Percentiles rank a stretch among this genome's conserved stretches.
Evolutionary conservation across 176 grass and related monocot species (phyloP).

Genomic region (Pontederia crassipes): DNA sequence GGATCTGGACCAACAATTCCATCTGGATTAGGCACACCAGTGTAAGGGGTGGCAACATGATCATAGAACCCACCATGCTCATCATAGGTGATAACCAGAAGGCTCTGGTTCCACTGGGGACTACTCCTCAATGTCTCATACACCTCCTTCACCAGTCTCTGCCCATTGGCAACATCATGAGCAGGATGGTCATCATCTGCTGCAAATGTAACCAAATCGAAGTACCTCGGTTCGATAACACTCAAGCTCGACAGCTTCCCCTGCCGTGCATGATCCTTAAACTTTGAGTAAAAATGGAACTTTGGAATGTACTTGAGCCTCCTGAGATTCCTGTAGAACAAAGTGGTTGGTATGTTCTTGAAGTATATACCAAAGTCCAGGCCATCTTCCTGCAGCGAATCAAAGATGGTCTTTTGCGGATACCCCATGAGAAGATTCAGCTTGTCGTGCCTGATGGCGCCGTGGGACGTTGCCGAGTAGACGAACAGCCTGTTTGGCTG

Average conservation of each 20-base stretch:
- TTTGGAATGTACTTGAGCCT: constrained; percentile 30
- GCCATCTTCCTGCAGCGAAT: constrained; percentile 54
- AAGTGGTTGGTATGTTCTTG: constrained; percentile 62
- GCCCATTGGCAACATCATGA: constrained; percentile 80
- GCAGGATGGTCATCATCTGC: constrained; percentile 91
- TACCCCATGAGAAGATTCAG: constrained; percentile 57
- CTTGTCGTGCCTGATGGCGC: constrained; percentile 66
- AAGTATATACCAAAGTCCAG: constrained; percentile 66
- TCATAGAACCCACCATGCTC: constrained; percentile 93
- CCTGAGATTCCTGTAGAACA: constrained; percentile 78
- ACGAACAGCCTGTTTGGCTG: constrained; percentile 93
- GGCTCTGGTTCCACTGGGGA: constrained; percentile 75
- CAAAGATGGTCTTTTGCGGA: constrained; percentile 86
- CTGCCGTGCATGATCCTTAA: constrained; percentile 37
- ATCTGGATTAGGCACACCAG: constrained; percentile 79
- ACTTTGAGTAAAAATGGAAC: constrained; percentile 53
- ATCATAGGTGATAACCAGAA: constrained; percentile 76
- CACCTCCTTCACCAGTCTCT: constrained; percentile 80
- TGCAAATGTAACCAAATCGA: constrained; percentile 37
- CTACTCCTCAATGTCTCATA: constrained; percentile 63
- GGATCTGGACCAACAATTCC: constrained; percentile 47
- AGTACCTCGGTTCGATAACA: constrained; percentile 88
- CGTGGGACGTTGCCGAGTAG: constrained; percentile 87
- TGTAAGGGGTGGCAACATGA: constrained; percentile 63
- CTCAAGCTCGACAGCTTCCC: constrained; percentile 48